These are phyloP conservation scores for Corynascus novoguineensis DNA, from an alignment of 495 filamentous ascomycete genomes.

Conservation along the genomic window DNA sequence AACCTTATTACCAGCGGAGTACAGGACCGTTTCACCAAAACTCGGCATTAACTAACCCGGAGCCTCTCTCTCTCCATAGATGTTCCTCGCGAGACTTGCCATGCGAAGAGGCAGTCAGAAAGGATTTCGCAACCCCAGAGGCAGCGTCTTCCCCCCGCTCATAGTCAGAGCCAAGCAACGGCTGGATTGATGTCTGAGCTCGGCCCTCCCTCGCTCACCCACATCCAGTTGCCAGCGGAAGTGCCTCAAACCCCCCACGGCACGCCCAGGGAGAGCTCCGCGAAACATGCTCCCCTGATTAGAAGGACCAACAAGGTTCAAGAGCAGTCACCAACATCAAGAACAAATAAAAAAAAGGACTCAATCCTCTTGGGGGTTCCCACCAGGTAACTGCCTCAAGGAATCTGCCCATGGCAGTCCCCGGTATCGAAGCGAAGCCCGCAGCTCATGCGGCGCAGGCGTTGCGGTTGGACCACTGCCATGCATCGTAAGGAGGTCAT, in stretches of 20 bases:
- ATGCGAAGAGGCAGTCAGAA: too few species aligned
- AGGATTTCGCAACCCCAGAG: background rate
- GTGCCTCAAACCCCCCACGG: background rate
- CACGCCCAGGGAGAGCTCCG: background rate
- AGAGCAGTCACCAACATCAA: background rate
- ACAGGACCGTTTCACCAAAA: too few species aligned
- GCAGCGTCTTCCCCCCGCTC: background rate
- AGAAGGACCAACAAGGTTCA: background rate
- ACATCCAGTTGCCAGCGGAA: too few species aligned
- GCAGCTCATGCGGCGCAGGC: conserved; percentile 19
- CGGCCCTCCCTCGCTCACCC: too few species aligned
- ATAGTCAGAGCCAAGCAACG: background rate
- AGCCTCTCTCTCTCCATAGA: too few species aligned
- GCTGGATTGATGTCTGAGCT: background rate
- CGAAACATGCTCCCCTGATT: background rate
- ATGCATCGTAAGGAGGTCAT: background rate
- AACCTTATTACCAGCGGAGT: too few species aligned
- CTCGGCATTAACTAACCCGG: too few species aligned
- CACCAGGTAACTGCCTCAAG: conserved; percentile 16
- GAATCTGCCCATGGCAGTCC: conserved; percentile 12
- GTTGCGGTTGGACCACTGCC: background rate
- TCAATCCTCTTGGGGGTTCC: conserved; percentile 8
- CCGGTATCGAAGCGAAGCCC: conserved; percentile 24
- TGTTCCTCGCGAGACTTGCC: too few species aligned
- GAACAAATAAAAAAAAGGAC: background rate